These are phyloP conservation scores for Backusella circina DNA, from an alignment of 192 early-diverging fungal species.

Conservation along the genomic window DNA sequence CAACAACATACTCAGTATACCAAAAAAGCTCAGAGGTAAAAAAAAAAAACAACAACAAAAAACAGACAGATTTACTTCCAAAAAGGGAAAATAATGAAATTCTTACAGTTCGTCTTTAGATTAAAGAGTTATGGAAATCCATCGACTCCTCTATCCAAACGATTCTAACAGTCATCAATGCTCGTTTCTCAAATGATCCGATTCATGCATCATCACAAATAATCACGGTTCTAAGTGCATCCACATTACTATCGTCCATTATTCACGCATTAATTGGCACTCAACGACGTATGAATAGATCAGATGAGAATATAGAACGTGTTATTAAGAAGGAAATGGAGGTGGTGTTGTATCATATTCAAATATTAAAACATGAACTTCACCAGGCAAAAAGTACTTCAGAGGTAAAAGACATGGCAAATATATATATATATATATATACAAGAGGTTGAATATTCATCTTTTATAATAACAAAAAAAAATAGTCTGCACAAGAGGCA, in stretches of 20 bases:
- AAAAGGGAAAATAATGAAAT: neutral
- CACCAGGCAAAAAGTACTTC: neutral
- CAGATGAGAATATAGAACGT: neutral
- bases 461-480: too few species aligned
- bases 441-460: too few species aligned
- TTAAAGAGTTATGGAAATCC: conserved; percentile 7
- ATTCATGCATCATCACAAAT: neutral
- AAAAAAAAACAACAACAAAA: neutral
- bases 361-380: conserved; percentile 1
- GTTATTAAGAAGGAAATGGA: conserved; percentile 3
- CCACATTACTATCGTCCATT: conserved; percentile 7
- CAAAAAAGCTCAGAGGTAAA: conserved; percentile 1
- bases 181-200: neutral
- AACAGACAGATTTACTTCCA: neutral
- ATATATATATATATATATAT: neutral
- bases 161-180: neutral
- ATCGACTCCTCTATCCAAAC: conserved; percentile 5
- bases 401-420: neutral
- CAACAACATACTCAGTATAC: neutral
- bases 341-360: conserved; percentile 2
- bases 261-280: neutral
- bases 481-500: conserved; percentile 7
- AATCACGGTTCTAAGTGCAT: conserved; percentile 8
- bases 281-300: conserved; percentile 1
- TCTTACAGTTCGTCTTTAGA: conserved; percentile 1